Evolutionary conservation across 2,329 filamentous ascomycete species (phyloP).

Genomic region (Calonectria pseudoreteaudii): DNA sequence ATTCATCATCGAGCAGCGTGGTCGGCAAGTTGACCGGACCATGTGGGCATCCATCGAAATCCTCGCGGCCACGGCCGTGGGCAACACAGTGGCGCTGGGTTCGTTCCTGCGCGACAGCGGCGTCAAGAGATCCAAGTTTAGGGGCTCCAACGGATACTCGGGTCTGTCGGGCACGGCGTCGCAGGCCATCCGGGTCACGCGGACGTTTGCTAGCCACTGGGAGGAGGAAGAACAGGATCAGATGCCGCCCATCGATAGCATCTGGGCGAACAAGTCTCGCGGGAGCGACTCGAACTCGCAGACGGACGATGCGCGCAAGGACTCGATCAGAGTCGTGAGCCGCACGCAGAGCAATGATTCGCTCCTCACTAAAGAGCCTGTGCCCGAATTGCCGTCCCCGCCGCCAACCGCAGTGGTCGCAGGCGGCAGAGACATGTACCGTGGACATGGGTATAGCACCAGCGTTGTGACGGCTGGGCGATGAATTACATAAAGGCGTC

Average conservation of each 20-base stretch:
- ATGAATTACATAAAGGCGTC: not conserved
- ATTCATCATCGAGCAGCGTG: conserved; percentile 74
- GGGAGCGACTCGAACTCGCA: conserved; percentile 33
- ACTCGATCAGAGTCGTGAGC: conserved; percentile 31
- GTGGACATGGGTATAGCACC: conserved; percentile 10
- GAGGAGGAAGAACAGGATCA: conserved; percentile 39
- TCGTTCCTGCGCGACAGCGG: conserved; percentile 91
- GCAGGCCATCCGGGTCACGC: conserved; percentile 34
- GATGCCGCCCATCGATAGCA: conserved; percentile 33
- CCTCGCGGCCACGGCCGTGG: conserved; percentile 83
- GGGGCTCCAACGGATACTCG: conserved; percentile 59
- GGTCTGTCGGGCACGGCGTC: conserved; percentile 42
- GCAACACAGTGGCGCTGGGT: conserved; percentile 87
- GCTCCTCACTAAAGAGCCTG: conserved; percentile 39
- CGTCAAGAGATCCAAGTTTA: conserved; percentile 86
- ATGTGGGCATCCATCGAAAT: conserved; percentile 89
- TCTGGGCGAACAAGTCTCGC: conserved; percentile 39
- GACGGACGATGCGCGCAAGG: conserved; percentile 31
- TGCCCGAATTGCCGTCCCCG: conserved; percentile 15
- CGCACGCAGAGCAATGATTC: conserved; percentile 45
- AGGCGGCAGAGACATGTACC: conserved; percentile 31
- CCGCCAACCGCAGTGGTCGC: conserved; percentile 34
- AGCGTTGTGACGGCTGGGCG: not conserved
- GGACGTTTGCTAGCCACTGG: conserved; percentile 37
- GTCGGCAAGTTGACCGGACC: conserved; percentile 84